Conservation (phyloP, 768 basidiomycete genomes). For the Hericium erinaceus region DNA sequence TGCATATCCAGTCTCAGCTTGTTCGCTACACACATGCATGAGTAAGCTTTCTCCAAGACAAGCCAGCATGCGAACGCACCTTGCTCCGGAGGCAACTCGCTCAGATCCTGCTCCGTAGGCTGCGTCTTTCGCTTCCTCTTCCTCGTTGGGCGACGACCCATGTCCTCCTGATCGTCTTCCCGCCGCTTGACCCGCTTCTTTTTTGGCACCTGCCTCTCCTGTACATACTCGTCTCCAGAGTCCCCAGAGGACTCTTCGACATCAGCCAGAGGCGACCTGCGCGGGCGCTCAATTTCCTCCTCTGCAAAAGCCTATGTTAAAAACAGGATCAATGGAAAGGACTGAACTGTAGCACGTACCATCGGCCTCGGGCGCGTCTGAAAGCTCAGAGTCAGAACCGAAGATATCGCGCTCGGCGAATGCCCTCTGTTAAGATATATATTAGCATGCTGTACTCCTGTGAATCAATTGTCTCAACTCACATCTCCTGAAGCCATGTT, state of each 20-base stretch:
- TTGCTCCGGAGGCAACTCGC: constrained; percentile 67
- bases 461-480: background rate
- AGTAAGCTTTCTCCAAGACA: background rate
- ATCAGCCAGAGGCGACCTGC: constrained; percentile 23
- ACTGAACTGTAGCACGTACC: constrained; percentile 5
- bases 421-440: background rate
- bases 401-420: constrained; percentile 64
- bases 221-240: constrained; percentile 47
- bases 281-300: constrained; percentile 36
- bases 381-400: constrained; percentile 79
- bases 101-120: constrained; percentile 55
- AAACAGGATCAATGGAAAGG: background rate
- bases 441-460: background rate
- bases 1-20: constrained; percentile 74
- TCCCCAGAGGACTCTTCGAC: constrained; percentile 31
- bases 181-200: constrained; percentile 16
- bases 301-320: constrained; percentile 5
- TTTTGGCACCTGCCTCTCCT: constrained; percentile 19
- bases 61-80: constrained; percentile 32
- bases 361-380: constrained; percentile 66
- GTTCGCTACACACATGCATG: constrained; percentile 40
- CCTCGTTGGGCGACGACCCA: constrained; percentile 19
- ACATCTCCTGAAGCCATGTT: background rate
- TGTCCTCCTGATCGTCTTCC: constrained; percentile 18
- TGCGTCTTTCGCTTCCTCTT: constrained; percentile 51